Evolutionary conservation across 2,329 filamentous ascomycete species (phyloP).

Genomic region (Neonectria punicea): DNA sequence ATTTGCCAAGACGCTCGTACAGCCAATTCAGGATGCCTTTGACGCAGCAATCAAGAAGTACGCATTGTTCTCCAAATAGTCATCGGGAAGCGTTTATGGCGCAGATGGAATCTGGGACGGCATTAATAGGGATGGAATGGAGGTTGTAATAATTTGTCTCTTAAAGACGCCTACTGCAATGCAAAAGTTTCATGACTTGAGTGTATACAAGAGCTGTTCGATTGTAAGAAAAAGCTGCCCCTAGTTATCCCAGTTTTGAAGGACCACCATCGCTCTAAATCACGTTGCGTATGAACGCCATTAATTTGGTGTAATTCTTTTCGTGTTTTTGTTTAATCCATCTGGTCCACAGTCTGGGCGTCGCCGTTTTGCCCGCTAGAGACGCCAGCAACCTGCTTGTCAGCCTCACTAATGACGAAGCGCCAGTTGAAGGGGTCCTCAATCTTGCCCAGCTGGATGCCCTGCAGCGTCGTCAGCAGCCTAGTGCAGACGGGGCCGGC

Average conservation of each 20-base stretch:
- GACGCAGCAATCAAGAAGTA: constrained; percentile 50
- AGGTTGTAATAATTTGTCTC: neutral
- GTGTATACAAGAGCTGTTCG: neutral
- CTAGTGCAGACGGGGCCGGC: constrained; percentile 78
- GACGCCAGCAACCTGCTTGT: constrained; percentile 54
- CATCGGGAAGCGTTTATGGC: neutral
- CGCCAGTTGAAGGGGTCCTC: constrained; percentile 83
- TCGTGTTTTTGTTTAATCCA: constrained; percentile 38
- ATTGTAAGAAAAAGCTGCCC: neutral
- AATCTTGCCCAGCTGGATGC: constrained; percentile 84
- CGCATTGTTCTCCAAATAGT: constrained; percentile 18
- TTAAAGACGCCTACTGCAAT: neutral
- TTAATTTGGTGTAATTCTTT: constrained; percentile 11
- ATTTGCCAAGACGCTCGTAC: constrained; percentile 49
- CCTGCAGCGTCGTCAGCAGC: constrained; percentile 81
- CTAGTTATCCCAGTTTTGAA: neutral
- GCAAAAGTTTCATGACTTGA: neutral
- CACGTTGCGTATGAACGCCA: neutral
- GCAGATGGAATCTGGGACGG: neutral
- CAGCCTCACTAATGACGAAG: constrained; percentile 56
- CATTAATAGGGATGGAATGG: neutral
- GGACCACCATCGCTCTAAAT: neutral
- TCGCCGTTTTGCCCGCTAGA: constrained; percentile 31
- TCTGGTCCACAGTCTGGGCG: constrained; percentile 47
- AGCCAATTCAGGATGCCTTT: constrained; percentile 53